These are phyloP conservation scores for Cercophora newfieldiana DNA, from an alignment of 495 filamentous ascomycete genomes.

Conservation along the genomic window DNA sequence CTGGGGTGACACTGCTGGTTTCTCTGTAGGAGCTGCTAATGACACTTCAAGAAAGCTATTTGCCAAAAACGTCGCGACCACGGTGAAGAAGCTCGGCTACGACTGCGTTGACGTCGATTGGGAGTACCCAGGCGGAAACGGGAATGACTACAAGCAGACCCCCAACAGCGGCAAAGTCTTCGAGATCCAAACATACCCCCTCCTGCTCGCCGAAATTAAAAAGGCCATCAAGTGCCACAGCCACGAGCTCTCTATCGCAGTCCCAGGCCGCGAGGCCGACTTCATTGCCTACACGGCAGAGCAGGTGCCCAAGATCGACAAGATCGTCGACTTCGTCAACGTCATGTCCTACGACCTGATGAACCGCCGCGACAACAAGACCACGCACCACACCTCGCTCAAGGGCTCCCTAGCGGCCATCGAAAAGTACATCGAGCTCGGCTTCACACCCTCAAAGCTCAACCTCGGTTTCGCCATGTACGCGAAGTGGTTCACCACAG, in stretches of 20 bases:
- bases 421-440: constrained; percentile 56
- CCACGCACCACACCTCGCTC: constrained; percentile 58
- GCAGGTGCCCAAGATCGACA: constrained; percentile 57
- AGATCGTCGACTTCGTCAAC: constrained; percentile 64
- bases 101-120: constrained; percentile 66
- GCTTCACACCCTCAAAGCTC: constrained; percentile 53
- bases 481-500: constrained; percentile 64
- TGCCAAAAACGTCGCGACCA: constrained; percentile 57
- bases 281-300: constrained; percentile 64
- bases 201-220: constrained; percentile 57
- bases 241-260: constrained; percentile 64
- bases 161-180: constrained; percentile 57
- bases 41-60: constrained; percentile 52
- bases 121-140: constrained; percentile 71
- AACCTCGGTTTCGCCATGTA: constrained; percentile 69
- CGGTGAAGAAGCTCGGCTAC: constrained; percentile 53
- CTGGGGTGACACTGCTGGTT: constrained; percentile 62
- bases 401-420: constrained; percentile 50
- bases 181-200: constrained; percentile 61
- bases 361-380: constrained; percentile 64
- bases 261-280: constrained; percentile 57
- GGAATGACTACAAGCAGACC: constrained; percentile 54
- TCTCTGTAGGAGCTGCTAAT: constrained; percentile 52
- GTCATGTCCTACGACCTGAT: constrained; percentile 70
- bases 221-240: constrained; percentile 50